phyloP scores from a whole-genome alignment of 352 stramenopile genomes.

The Globisporangium radiosum region DNA sequence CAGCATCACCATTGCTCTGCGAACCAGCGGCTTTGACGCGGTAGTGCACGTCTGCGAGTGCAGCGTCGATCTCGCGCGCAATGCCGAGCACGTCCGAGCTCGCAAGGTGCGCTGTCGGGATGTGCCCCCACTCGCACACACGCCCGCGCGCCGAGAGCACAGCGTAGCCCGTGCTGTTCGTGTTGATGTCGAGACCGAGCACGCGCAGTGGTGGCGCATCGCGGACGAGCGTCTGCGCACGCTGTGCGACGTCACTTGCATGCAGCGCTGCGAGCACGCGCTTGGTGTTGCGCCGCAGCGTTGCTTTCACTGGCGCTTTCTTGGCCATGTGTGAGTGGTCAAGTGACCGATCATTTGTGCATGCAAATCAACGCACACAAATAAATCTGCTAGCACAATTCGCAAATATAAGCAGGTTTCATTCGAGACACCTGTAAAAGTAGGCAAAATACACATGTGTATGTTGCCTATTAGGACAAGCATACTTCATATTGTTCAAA shows the following conservation, averaged over 20 bases:
- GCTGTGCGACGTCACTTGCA: constrained; percentile 16
- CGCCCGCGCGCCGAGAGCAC: constrained; percentile 50
- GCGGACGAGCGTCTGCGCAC: constrained; percentile 22
- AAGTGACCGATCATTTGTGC: not conserved
- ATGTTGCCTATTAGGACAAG: no score
- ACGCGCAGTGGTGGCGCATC: constrained; percentile 36
- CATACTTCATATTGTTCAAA: no score
- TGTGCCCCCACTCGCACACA: constrained; percentile 49
- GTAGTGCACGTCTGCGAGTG: constrained; percentile 25
- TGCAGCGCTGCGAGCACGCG: constrained; percentile 52
- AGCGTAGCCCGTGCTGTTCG: constrained; percentile 71
- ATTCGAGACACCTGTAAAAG: no score
- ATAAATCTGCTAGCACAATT: no score
- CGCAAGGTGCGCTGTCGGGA: constrained; percentile 49
- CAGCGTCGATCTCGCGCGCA: constrained; percentile 38
- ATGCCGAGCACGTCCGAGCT: constrained; percentile 68
- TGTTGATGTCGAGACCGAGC: constrained; percentile 81
- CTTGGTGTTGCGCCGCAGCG: constrained; percentile 35
- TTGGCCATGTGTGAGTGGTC: constrained; percentile 8
- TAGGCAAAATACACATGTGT: no score
- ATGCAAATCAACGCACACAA: no score
- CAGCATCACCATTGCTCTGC: not conserved
- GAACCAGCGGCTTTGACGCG: not conserved
- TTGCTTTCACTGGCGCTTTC: constrained; percentile 1
- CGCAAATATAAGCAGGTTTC: no score